A percentile compares a stretch with the other conserved stretches of the same genome.
These are phyloP conservation scores for Apiotrichum domesticum DNA, from an alignment of 1,284 basidiomycete genomes.

Conservation along the genomic window DNA sequence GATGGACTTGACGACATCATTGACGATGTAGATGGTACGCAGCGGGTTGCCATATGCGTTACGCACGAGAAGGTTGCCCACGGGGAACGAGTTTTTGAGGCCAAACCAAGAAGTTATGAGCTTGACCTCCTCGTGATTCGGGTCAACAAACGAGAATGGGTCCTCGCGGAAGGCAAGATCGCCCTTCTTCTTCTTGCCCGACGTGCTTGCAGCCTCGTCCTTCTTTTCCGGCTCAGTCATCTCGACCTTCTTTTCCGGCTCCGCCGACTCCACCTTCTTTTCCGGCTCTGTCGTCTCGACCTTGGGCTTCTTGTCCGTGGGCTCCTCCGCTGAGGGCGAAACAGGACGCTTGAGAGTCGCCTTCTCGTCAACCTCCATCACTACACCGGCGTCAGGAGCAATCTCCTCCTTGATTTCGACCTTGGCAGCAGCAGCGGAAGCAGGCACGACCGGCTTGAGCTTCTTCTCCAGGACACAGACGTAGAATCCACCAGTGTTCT, in stretches of 20 bases:
- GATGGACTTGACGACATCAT: slow-evolving; percentile 72
- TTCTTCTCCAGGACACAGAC: slow-evolving; percentile 74
- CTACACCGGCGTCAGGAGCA: slow-evolving; percentile 9
- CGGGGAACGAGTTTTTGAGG: slow-evolving; percentile 59
- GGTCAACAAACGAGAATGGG: slow-evolving; percentile 74
- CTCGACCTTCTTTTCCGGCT: too few relatives aligned
- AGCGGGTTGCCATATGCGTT: slow-evolving; percentile 71
- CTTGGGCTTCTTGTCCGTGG: slow-evolving; percentile 21
- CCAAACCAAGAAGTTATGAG: slow-evolving; percentile 64
- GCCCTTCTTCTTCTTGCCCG: slow-evolving; percentile 42
- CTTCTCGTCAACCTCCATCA: slow-evolving; percentile 21
- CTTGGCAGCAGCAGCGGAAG: not conserved
- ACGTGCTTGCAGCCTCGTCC: slow-evolving; percentile 1
- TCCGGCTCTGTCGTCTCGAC: not conserved
- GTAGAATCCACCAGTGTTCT: slow-evolving; percentile 97
- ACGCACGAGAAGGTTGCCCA: slow-evolving; percentile 70
- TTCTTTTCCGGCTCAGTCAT: too few relatives aligned
- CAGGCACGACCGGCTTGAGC: slow-evolving; percentile 2
- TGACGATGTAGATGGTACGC: slow-evolving; percentile 84
- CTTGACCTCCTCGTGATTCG: slow-evolving; percentile 63
- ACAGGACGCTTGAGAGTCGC: slow-evolving; percentile 21
- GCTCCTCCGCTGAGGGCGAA: slow-evolving; percentile 22
- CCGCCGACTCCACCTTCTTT: too few relatives aligned
- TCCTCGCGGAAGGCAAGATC: slow-evolving; percentile 72
- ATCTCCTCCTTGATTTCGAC: slow-evolving; percentile 9